A percentile compares a stretch with the other conserved stretches of the same genome.
Conservation (phyloP, 371 early-diverging fungal species). For the Actinomortierella wolfii region DNA sequence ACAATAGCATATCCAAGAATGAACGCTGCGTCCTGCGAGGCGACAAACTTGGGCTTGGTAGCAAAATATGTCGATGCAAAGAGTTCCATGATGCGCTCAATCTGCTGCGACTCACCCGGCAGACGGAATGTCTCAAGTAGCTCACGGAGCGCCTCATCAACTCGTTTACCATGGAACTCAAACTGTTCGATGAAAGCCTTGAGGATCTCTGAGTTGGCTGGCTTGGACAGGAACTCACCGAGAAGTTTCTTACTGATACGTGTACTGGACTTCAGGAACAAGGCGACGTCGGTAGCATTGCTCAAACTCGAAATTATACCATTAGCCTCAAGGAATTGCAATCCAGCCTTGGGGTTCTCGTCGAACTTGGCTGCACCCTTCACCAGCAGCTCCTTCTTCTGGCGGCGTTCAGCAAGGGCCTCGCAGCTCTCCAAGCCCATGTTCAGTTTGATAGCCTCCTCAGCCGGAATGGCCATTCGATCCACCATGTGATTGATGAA, state of each 20-base stretch:
- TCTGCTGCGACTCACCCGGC: slow-evolving; percentile 95
- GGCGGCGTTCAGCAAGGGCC: slow-evolving; percentile 37
- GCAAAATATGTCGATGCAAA: slow-evolving; percentile 84
- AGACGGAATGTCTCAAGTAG: slow-evolving; percentile 88
- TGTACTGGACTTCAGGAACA: slow-evolving; percentile 74
- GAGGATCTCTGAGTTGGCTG: slow-evolving; percentile 76
- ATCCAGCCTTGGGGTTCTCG: slow-evolving; percentile 83
- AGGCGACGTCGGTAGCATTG: slow-evolving; percentile 64
- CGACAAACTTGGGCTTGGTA: slow-evolving; percentile 65
- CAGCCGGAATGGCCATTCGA: slow-evolving; percentile 53
- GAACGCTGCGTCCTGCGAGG: slow-evolving; percentile 75
- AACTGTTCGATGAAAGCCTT: slow-evolving; percentile 83
- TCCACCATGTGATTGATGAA: slow-evolving; percentile 82
- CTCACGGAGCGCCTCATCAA: slow-evolving; percentile 87
- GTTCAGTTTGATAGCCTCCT: slow-evolving; percentile 22
- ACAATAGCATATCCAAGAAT: slow-evolving; percentile 88
- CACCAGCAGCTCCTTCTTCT: slow-evolving; percentile 73
- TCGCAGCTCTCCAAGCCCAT: slow-evolving; percentile 30
- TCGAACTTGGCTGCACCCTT: slow-evolving; percentile 86
- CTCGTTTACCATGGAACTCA: slow-evolving; percentile 79
- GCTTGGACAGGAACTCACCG: slow-evolving; percentile 90
- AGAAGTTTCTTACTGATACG: slow-evolving; percentile 78
- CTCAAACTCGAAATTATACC: slow-evolving; percentile 57
- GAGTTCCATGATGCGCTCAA: slow-evolving; percentile 87
- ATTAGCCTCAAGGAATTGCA: slow-evolving; percentile 69